A percentile compares a stretch with the other conserved stretches of the same genome.
Evolutionary conservation across 176 grass and related monocot species (phyloP).

Genomic region (Saccharum officinarum): DNA sequence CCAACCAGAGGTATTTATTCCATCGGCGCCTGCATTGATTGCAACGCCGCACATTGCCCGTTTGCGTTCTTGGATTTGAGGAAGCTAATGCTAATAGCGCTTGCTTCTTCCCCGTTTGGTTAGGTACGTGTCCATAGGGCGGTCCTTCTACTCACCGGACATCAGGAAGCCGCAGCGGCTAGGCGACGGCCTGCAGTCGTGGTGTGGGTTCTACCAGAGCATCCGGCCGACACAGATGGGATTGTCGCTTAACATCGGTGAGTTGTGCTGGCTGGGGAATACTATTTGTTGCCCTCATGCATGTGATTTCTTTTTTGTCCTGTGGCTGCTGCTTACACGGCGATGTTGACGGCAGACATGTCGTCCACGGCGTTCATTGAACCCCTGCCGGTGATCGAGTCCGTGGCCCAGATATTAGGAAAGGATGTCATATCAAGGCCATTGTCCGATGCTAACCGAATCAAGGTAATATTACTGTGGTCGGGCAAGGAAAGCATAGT

Average conservation of each 20-base stretch:
- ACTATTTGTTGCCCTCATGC: slow-evolving; percentile 40
- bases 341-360: slow-evolving; percentile 64
- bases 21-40: slow-evolving; percentile 27
- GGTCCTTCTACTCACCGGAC: slow-evolving; percentile 93
- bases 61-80: not conserved
- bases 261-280: slow-evolving; percentile 32
- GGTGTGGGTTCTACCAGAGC: slow-evolving; percentile 97
- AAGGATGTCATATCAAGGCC: slow-evolving; percentile 85
- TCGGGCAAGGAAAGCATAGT: slow-evolving; percentile 28
- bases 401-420: slow-evolving; percentile 85
- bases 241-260: slow-evolving; percentile 88
- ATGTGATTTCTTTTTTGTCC: slow-evolving; percentile 37
- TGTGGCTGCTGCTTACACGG: slow-evolving; percentile 32
- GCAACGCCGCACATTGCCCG: not conserved
- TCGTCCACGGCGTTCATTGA: slow-evolving; percentile 92
- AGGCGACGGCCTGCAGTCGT: slow-evolving; percentile 84
- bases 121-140: slow-evolving; percentile 80
- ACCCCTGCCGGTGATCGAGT: slow-evolving; percentile 88
- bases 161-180: slow-evolving; percentile 87
- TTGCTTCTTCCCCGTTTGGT: not conserved
- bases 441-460: slow-evolving; percentile 87
- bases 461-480: slow-evolving; percentile 59
- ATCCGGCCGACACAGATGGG: slow-evolving; percentile 93
- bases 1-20: slow-evolving; percentile 71
- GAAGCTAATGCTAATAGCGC: not conserved